phyloP scores from a whole-genome alignment of 2,329 filamentous ascomycete species.

The Clonostachys byssicola region DNA sequence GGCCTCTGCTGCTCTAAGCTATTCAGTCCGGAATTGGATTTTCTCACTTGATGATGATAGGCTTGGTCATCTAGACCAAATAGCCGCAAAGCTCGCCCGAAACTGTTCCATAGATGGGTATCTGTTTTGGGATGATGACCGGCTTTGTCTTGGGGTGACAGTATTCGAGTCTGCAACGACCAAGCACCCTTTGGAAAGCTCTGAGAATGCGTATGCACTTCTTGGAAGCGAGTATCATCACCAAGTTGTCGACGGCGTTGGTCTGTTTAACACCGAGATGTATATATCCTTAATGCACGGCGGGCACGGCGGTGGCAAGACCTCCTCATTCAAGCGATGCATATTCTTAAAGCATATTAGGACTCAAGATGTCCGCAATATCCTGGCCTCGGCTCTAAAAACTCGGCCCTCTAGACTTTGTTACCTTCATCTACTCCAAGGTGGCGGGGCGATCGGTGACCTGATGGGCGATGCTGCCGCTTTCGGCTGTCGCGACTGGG shows the following conservation, averaged over 20 bases:
- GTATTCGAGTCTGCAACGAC: constrained; percentile 33
- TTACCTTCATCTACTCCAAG: constrained; percentile 60
- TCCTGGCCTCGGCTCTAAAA: constrained; percentile 38
- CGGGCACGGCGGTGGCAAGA: constrained; percentile 53
- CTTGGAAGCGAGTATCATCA: constrained; percentile 24
- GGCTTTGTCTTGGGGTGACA: constrained; percentile 47
- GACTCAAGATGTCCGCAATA: constrained; percentile 17
- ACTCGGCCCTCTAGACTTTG: constrained; percentile 46
- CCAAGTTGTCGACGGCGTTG: constrained; percentile 38
- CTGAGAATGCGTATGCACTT: constrained; percentile 7
- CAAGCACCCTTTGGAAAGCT: not conserved
- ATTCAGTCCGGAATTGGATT: constrained; percentile 32
- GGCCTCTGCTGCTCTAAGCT: constrained; percentile 33
- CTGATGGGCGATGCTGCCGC: constrained; percentile 40
- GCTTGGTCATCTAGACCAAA: constrained; percentile 32
- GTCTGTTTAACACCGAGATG: constrained; percentile 55
- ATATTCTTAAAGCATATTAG: constrained; percentile 51
- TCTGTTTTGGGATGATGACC: constrained; percentile 41
- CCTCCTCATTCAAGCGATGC: constrained; percentile 61
- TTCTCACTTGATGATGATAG: constrained; percentile 22
- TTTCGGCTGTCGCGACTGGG: constrained; percentile 61
- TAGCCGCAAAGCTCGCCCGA: constrained; percentile 31
- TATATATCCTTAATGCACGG: constrained; percentile 57
- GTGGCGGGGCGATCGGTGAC: constrained; percentile 46
- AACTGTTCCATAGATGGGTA: constrained; percentile 49